Evolutionary conservation across 163 green algal genomes (phyloP).

Genomic region (Chlorella variabilis): DNA sequence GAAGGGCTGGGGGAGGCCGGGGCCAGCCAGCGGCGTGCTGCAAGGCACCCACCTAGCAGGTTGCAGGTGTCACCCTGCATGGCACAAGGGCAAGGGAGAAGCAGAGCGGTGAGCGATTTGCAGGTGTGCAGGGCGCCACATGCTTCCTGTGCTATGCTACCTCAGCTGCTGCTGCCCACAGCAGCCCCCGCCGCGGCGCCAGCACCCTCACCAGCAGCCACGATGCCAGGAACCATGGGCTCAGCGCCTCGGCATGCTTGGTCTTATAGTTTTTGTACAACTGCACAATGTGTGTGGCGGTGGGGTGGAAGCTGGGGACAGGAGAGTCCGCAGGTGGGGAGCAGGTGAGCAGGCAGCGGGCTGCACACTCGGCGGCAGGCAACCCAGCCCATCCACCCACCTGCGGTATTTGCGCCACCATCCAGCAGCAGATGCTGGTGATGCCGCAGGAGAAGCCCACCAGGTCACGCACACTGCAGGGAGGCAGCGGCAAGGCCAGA

Average conservation of each 20-base stretch:
- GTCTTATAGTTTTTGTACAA: conserved; percentile 85
- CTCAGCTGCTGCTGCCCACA: neutral
- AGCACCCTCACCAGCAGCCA: conserved; percentile 82
- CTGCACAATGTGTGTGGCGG: no score
- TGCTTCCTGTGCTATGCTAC: neutral
- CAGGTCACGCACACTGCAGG: conserved; percentile 62
- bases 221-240: conserved; percentile 87
- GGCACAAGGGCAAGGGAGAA: no score
- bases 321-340: no score
- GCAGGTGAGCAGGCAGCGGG: no score
- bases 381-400: no score
- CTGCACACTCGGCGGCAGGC: no score
- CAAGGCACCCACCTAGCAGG: conserved; percentile 77
- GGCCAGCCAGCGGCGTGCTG: no score
- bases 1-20: no score
- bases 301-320: no score
- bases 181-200: neutral
- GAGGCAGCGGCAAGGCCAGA: neutral
- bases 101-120: neutral
- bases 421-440: conserved; percentile 82
- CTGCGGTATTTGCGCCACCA: conserved; percentile 87
- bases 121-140: neutral
- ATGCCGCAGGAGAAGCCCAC: conserved; percentile 83
- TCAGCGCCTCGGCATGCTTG: conserved; percentile 84
- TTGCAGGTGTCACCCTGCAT: conserved; percentile 91